Evolutionary conservation across 1,139 yeast species (phyloP), one percentile per base, ranked within the genome.

Genomic region (Pneumocystis murina): DNA sequence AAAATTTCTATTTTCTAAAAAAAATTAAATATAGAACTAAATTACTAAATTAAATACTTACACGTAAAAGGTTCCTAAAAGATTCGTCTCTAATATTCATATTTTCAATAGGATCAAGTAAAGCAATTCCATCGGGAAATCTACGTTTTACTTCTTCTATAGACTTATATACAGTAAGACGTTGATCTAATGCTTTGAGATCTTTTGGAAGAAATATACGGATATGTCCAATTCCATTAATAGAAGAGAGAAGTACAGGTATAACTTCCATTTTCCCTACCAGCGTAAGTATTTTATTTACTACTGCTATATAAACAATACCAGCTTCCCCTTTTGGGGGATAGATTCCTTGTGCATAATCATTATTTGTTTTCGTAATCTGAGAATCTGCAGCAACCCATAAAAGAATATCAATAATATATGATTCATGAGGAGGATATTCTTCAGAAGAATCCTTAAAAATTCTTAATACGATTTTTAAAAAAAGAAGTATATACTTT

Each of bases 1-100:
- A 92, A 78, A 0, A 90, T 92, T 64, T 86, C 91, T 65, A 88
- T 83, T 73, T 92, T 92, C 69, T 84, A 81, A 20, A 60, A 30
- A 36, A 14, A 10, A 10, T 39, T 63, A 30, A 59, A 17, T n/a
- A 57, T 24, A n/a, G 28, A 24, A n/a, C 7, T 39, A 48, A 14
- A 8, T 12, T 33, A 12, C 16, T 24, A 4, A 14, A 38, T 33
- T 14, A 24, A 39, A 41, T 10, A 59, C 64, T 17, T 48, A 66
- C 67, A 65, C 67, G 67, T 67, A 88, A 74, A 62, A 92, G 76
- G 64, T 80, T 79, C 69, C 79, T 77, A 77, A 94, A 92, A 17
- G 88, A 87, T 0, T 81, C 82, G 71, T 89, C 96, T 39, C 82
- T 83, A 69, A 94, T 91, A 72, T 90, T 88, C 97, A 94, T 92